Evolutionary conservation across 805 yeast genomes (phyloP).

Genomic region (Cyberlindnera sargentensis): DNA sequence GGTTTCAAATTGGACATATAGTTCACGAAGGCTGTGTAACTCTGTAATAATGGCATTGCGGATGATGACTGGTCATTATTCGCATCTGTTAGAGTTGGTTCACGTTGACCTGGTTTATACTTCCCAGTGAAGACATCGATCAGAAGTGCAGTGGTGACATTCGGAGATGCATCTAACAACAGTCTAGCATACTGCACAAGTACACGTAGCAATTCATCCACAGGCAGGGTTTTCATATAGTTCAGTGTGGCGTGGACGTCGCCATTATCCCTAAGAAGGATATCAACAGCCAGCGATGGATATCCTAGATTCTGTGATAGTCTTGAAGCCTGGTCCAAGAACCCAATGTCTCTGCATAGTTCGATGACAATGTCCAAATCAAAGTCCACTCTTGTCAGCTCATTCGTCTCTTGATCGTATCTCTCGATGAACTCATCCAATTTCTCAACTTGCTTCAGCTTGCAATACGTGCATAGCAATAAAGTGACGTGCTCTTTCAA

Average conservation of each 20-base stretch:
- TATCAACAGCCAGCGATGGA: conserved; percentile 68
- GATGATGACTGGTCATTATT: conserved; percentile 6
- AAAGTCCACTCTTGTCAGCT: conserved; percentile 37
- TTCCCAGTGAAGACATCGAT: conserved; percentile 88
- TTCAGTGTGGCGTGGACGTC: conserved; percentile 54
- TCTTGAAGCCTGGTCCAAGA: conserved; percentile 56
- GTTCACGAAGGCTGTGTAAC: conserved; percentile 51
- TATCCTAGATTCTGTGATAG: conserved; percentile 68
- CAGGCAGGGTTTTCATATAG: conserved; percentile 59
- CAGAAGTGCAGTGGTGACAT: conserved; percentile 73
- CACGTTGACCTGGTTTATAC: conserved; percentile 40
- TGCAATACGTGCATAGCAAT: conserved; percentile 72
- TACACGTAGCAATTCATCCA: conserved; percentile 72
- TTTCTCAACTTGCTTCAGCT: conserved; percentile 54
- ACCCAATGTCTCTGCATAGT: conserved; percentile 67
- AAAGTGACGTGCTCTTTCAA: conserved; percentile 79
- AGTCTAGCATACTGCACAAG: conserved; percentile 59
- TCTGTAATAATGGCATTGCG: conserved; percentile 30
- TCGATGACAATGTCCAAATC: conserved; percentile 63
- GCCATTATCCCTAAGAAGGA: conserved; percentile 58
- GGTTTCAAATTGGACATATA: conserved; percentile 36
- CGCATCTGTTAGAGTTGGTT: conserved; percentile 7
- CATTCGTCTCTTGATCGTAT: conserved; percentile 28
- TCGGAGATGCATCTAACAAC: conserved; percentile 61
- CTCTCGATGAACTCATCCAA: conserved; percentile 49